Base-by-base conservation (phyloP, 352 stramenopile species). In the Phytophthora sp. region DNA sequence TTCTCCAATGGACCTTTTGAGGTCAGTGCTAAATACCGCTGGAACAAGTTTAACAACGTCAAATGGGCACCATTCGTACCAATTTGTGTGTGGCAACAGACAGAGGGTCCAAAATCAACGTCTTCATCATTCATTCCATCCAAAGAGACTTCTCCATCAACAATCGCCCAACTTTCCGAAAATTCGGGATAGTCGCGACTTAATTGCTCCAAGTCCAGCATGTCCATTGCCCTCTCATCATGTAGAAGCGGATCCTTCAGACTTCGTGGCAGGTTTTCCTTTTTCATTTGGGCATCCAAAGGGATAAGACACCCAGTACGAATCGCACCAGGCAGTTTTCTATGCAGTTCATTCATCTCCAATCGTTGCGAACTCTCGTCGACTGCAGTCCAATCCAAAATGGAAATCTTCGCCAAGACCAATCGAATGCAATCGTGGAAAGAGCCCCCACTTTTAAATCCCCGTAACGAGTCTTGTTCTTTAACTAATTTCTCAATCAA, bases 351-450 rank as follows among this genome's bases (percentile, higher is more conserved):
- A 7, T 71, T 73, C 54, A 74, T 71, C 35, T 79, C 39, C 11
- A 79, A 27, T 45, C 47, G 69, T 7, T 80, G 55, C 2, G 76
- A 72, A 26, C 67, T 90, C 29, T 87, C 78, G 15, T 91, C 80
- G 13, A 91, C 61, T 15, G 76, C 76, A 33, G 85, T 94, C 83
- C 85, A 94, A 57, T 92, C 85, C 36, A 94, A 47, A 24, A 91
- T 88, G 15, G 80, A 82, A 3, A 94, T 88, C 63, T 94, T 94
- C 4, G 85, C 78, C 11, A 94, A 44, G 18, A 92, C 66, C 35
- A 91, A 71, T 2, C 81, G 78, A 50, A 94, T 72, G 53, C 82
- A 94, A 41, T 94, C 80, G 20, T 88, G 67, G 52, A 92, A 91
- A 7, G 60, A 73, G 16, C 68, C 79, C 2, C 82, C 79, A 5